These are phyloP conservation scores for Starmera quercuum DNA, from an alignment of 805 yeast species.

Conservation along the genomic window DNA sequence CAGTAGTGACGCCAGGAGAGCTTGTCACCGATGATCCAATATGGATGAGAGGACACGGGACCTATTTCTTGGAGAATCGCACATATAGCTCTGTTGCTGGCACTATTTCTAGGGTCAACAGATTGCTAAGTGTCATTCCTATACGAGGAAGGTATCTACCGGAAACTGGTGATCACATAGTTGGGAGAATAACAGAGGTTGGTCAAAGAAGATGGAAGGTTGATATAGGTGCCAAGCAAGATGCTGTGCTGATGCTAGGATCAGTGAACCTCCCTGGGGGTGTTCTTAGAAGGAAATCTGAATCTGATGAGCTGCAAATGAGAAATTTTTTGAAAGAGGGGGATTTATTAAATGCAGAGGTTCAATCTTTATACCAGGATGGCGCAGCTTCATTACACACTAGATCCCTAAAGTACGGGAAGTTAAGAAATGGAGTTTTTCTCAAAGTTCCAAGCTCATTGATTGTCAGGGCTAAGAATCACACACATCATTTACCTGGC, in stretches of 20 bases:
- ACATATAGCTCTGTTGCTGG: slow-evolving; percentile 95
- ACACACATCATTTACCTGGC: slow-evolving; percentile 88
- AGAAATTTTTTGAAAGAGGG: slow-evolving; percentile 91
- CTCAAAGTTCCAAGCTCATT: slow-evolving; percentile 75
- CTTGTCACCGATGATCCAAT: slow-evolving; percentile 89
- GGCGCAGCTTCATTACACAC: slow-evolving; percentile 95
- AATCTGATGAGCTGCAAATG: slow-evolving; percentile 95
- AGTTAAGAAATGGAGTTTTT: slow-evolving; percentile 84
- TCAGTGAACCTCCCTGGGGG: slow-evolving; percentile 98
- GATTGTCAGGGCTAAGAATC: slow-evolving; percentile 79
- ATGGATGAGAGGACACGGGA: slow-evolving; percentile 99
- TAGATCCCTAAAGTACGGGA: slow-evolving; percentile 91
- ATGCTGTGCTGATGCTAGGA: slow-evolving; percentile 88
- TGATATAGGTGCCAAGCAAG: slow-evolving; percentile 91
- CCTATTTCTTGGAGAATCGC: slow-evolving; percentile 65
- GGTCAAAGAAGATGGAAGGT: slow-evolving; percentile 95
- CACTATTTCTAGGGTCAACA: slow-evolving; percentile 75
- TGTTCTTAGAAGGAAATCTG: slow-evolving; percentile 85
- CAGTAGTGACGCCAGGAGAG: slow-evolving; percentile 91
- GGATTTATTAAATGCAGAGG: slow-evolving; percentile 91
- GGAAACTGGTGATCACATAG: slow-evolving; percentile 93
- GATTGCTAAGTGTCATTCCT: slow-evolving; percentile 78
- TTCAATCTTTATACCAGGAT: slow-evolving; percentile 80
- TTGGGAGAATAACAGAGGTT: slow-evolving; percentile 91
- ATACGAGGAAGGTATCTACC: slow-evolving; percentile 84